These are phyloP conservation scores for Pinus tabuliformis DNA, from an alignment of 75 land plant species.

Conservation along the genomic window DNA sequence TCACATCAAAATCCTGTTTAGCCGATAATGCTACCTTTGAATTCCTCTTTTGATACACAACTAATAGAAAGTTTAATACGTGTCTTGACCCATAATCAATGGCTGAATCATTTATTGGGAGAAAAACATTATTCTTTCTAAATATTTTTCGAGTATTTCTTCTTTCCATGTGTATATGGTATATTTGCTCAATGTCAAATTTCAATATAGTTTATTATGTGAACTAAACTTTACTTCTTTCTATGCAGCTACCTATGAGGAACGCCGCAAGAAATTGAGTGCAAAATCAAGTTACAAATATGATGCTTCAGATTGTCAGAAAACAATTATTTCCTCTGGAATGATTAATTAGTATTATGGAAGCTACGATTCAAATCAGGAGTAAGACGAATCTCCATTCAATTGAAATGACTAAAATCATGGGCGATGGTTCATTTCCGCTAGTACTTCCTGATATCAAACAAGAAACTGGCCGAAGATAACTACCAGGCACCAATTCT, in stretches of 20 bases:
- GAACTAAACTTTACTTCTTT: background rate
- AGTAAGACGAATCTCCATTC: background rate
- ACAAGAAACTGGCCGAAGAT: background rate
- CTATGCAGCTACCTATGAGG: constrained; percentile 10
- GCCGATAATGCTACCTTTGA: background rate
- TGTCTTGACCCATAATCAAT: background rate
- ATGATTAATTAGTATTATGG: background rate
- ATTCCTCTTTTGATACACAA: background rate
- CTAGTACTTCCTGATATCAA: background rate
- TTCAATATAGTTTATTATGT: background rate
- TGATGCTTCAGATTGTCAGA: background rate
- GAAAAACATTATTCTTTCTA: background rate
- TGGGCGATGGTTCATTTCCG: background rate
- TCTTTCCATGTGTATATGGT: background rate
- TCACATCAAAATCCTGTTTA: background rate
- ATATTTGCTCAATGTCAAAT: background rate
- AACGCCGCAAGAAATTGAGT: background rate
- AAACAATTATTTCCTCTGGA: background rate
- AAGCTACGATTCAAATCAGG: background rate
- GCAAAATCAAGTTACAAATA: background rate
- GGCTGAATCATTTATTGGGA: background rate
- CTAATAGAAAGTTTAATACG: background rate
- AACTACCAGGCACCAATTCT: background rate
- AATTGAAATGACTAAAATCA: background rate
- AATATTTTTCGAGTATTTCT: background rate